phyloP scores from a whole-genome alignment of 345 rosid genomes.

The Eucalyptus camaldulensis region DNA sequence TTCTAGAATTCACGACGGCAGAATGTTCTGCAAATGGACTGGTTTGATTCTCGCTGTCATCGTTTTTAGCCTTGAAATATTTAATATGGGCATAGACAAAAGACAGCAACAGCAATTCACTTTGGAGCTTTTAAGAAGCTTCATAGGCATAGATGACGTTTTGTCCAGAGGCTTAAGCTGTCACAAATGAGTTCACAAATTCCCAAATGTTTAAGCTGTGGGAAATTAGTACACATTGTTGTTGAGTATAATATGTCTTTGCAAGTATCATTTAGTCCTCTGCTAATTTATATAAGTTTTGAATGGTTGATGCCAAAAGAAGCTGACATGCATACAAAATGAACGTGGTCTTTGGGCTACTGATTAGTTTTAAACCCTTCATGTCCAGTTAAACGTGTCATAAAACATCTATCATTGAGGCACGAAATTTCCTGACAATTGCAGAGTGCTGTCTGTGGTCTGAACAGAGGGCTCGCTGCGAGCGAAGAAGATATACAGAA shows the following conservation, averaged over 20 bases:
- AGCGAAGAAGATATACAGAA: conserved; percentile 42
- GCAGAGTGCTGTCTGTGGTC: conserved; percentile 74
- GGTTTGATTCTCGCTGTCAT: neutral
- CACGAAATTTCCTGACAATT: neutral
- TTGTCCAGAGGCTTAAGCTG: neutral
- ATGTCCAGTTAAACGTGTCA: neutral
- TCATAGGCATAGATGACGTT: neutral
- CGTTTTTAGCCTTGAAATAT: neutral
- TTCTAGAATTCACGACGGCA: neutral
- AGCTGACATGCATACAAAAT: neutral
- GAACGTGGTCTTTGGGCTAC: neutral
- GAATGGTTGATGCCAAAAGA: neutral
- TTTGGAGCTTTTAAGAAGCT: neutral
- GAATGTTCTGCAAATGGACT: neutral
- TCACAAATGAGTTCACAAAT: neutral
- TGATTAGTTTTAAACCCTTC: neutral
- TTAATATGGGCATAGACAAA: neutral
- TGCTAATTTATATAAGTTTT: neutral
- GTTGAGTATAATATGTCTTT: neutral
- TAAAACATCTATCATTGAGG: neutral
- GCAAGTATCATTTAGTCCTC: neutral
- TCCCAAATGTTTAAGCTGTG: neutral
- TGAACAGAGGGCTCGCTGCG: conserved; percentile 86
- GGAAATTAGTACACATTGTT: neutral
- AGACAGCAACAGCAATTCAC: neutral